Percentiles rank a stretch among this genome's conserved stretches.
phyloP scores from a whole-genome alignment of 257 asterid species.

The Henckelia pumila region DNA sequence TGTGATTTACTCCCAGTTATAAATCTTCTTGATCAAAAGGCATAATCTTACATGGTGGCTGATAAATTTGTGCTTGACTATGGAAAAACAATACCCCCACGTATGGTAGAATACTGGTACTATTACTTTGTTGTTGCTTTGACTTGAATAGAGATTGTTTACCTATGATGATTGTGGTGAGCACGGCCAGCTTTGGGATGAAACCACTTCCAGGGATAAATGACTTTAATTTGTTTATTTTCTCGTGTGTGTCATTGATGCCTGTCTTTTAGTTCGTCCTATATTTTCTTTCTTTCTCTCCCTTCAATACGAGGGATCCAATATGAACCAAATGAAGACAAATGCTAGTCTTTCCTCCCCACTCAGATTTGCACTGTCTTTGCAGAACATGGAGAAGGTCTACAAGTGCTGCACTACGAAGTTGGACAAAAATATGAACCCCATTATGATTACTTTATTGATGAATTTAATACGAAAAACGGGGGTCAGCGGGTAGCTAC shows the following conservation, averaged over 20 bases:
- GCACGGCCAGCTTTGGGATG: background rate
- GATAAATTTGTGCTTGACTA: constrained; percentile 1
- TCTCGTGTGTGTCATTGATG: background rate
- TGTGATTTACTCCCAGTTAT: background rate
- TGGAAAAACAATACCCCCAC: background rate
- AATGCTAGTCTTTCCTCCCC: no score
- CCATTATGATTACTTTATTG: constrained; percentile 80
- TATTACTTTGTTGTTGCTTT: background rate
- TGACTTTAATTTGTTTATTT: background rate
- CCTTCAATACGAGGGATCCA: background rate
- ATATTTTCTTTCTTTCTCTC: background rate
- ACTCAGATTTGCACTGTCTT: no score
- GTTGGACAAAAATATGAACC: constrained; percentile 91
- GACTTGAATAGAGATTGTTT: background rate
- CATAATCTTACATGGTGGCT: constrained; percentile 10
- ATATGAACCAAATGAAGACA: no score
- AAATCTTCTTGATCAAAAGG: background rate
- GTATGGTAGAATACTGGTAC: constrained; percentile 3
- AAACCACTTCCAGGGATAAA: no score
- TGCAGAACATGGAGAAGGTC: constrained; percentile 90
- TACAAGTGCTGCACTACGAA: constrained; percentile 82
- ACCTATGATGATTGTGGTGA: no score
- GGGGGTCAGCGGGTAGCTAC: constrained; percentile 96
- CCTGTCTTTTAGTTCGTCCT: background rate
- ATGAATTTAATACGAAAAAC: constrained; percentile 70